These are phyloP conservation scores for Pleurotus tuber-regium DNA, from an alignment of 768 basidiomycete species.

Conservation along the genomic window DNA sequence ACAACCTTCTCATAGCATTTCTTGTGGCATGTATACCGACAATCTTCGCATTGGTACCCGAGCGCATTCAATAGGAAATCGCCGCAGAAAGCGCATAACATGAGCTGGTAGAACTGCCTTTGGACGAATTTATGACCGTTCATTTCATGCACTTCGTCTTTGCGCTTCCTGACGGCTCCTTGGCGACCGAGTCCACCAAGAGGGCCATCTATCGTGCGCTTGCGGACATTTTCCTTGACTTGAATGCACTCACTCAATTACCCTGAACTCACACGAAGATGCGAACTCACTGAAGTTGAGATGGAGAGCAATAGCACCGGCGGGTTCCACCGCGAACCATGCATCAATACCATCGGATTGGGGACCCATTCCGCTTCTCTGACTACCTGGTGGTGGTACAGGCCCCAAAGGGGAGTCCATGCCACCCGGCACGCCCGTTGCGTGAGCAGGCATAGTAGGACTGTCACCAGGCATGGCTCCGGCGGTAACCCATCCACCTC, in stretches of 20 bases:
- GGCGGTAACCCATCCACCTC: constrained; percentile 96
- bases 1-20: constrained; percentile 99
- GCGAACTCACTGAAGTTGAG: constrained; percentile 84
- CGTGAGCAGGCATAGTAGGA: constrained; percentile 20
- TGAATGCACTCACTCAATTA: constrained; percentile 12
- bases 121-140: constrained; percentile 99
- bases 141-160: constrained; percentile 98
- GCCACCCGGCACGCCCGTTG: constrained; percentile 20
- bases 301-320: constrained; percentile 85
- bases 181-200: constrained; percentile 91
- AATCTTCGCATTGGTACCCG: constrained; percentile 99
- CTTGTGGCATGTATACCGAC: constrained; percentile 98
- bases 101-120: constrained; percentile 97
- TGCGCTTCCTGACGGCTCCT: constrained; percentile 96
- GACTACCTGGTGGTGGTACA: constrained; percentile 34
- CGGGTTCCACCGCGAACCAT: constrained; percentile 97
- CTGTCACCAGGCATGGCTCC: constrained; percentile 77
- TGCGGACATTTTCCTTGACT: constrained; percentile 99
- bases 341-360: constrained; percentile 84
- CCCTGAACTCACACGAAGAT: constrained; percentile 10
- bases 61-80: constrained; percentile 96
- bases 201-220: constrained; percentile 89
- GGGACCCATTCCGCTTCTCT: constrained; percentile 31
- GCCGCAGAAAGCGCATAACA: constrained; percentile 96
- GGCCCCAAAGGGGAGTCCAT: constrained; percentile 42